Base-by-base conservation (phyloP, 352 stramenopile genomes). In the Phytophthora ohioensis region DNA sequence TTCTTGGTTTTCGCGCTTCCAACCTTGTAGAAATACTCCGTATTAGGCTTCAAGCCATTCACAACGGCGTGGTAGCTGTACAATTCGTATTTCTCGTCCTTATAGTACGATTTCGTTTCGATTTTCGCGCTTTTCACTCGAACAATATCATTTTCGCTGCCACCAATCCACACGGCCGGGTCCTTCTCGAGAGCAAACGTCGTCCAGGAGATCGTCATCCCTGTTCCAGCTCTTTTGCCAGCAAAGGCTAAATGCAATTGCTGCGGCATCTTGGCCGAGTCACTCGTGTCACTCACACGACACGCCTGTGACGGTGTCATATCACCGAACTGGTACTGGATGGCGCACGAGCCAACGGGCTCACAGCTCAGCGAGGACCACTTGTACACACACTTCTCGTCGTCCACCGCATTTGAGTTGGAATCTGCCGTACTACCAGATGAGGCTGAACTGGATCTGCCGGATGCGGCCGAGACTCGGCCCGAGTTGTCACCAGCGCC, bases 61-160 rank as follows among this genome's bases (percentile, higher is more conserved):
- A 82, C 49, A 6, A 71, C 73, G 31, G 72, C 75, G 66, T 85
- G 72, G 56, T 82, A 76, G 61, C 73, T 71, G 67, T 63, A 80
- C 3, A 82, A 61, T 46, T 69, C 52, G 69, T 85, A 82, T 31
- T 71, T 46, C 43, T 74, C 55, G 35, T 85, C 67, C 53, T 51
- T 55, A 57, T 81, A 80, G 48, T 84, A 80, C 11, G 21, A 27
- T 27, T 27, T 27, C 21, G 21, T 27, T 27, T 27, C 21, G 21
- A 27, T 27, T 27, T 27, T 27, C 21, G 21, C 21, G 21, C 21
- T 27, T 27, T 27, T 2, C 21, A 27, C 21, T 27, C 21, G 21
- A 27, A 27, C 21, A 27, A 27, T 0, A 27, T 27, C 21, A 27
- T 27, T 27, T 27, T 27, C 21, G 1, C 21, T 27, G 21, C 21